Evolutionary conservation across 2,329 filamentous ascomycete species (phyloP).

Genomic region (Cylindrodendrum hubeiense): DNA sequence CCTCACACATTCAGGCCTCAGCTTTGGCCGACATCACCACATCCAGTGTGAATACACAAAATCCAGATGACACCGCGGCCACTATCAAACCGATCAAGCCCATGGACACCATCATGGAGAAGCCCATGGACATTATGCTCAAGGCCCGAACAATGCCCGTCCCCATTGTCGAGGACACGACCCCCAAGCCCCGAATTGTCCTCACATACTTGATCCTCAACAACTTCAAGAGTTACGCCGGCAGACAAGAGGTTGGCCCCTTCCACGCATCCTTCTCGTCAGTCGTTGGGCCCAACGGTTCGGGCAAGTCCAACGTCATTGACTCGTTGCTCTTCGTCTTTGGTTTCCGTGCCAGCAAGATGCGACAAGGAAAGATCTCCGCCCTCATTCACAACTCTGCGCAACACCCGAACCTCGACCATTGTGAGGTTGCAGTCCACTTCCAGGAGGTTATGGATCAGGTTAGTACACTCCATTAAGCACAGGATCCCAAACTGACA

Average conservation of each 20-base stretch:
- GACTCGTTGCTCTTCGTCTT: constrained; percentile 99
- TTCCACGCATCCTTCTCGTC: constrained; percentile 98
- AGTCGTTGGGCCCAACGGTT: constrained; percentile 97
- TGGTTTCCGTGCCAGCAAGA: constrained; percentile 98
- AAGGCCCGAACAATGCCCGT: constrained; percentile 82
- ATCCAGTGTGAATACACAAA: constrained; percentile 67
- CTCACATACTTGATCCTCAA: constrained; percentile 92
- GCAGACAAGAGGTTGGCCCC: constrained; percentile 92
- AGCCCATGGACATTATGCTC: constrained; percentile 92
- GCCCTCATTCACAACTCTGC: constrained; percentile 98
- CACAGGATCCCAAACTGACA: constrained; percentile 43
- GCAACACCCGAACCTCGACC: constrained; percentile 84
- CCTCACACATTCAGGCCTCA: constrained; percentile 62
- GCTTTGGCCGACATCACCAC: constrained; percentile 82
- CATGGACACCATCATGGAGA: constrained; percentile 83
- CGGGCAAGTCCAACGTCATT: constrained; percentile 98
- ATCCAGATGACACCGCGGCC: constrained; percentile 46
- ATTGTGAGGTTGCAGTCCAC: constrained; percentile 96
- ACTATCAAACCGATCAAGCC: constrained; percentile 79
- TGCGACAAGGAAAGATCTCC: constrained; percentile 98
- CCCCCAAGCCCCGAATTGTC: constrained; percentile 87
- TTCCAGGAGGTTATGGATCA: constrained; percentile 96
- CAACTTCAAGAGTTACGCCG: constrained; percentile 99
- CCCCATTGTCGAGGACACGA: constrained; percentile 78
- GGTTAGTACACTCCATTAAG: constrained; percentile 52